phyloP scores from a whole-genome alignment of 2,329 filamentous ascomycete genomes.

The Botryotinia globosa region DNA sequence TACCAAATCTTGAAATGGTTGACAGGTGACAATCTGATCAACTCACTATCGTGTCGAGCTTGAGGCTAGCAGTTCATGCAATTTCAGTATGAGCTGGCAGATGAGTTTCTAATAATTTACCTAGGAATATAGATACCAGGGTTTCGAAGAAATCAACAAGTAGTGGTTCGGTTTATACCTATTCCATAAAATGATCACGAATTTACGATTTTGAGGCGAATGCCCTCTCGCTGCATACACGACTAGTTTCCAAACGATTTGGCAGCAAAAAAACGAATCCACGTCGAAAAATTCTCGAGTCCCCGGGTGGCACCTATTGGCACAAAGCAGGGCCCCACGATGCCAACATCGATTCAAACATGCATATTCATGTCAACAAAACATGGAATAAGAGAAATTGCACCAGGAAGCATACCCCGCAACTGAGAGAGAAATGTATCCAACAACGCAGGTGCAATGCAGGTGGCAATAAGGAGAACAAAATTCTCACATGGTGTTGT shows the following conservation, averaged over 20 bases:
- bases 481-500: background rate
- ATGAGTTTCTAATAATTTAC: background rate
- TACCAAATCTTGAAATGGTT: background rate
- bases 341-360: background rate
- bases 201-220: background rate
- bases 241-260: no score
- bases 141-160: background rate
- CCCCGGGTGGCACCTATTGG: background rate
- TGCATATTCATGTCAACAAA: background rate
- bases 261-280: background rate
- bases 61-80: background rate
- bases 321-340: background rate
- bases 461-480: background rate
- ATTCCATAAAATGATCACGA: background rate
- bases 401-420: background rate
- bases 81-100: background rate
- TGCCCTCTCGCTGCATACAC: background rate
- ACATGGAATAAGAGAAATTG: background rate
- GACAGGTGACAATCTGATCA: background rate
- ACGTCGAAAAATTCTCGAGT: background rate
- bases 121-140: background rate
- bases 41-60: background rate
- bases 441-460: background rate
- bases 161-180: background rate
- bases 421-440: rapidly evolving